Percentiles rank a stretch among this genome's conserved stretches.
Conservation (phyloP, 2,329 filamentous ascomycete genomes). For the Aspergillus ustus region DNA sequence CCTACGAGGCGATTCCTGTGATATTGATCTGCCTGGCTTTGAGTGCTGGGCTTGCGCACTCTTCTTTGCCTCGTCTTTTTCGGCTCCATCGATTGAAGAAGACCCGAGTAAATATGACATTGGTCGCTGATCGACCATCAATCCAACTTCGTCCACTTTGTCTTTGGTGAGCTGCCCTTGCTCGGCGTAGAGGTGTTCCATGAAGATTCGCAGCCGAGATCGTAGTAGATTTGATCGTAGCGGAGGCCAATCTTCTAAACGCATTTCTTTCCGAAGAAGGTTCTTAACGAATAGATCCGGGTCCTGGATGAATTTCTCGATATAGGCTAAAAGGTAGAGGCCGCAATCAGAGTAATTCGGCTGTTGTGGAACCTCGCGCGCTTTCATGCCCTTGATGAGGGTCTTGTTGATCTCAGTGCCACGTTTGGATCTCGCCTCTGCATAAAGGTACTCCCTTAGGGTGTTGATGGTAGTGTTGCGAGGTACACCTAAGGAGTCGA, state of each 20-base stretch:
- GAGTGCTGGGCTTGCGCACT: neutral
- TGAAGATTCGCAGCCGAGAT: conserved; percentile 65
- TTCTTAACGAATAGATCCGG: conserved; percentile 72
- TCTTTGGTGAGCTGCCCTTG: conserved; percentile 52
- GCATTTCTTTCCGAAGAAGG: conserved; percentile 68
- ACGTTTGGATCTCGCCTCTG: conserved; percentile 72
- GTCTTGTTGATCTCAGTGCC: conserved; percentile 51
- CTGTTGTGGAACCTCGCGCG: conserved; percentile 77
- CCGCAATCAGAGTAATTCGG: conserved; percentile 89
- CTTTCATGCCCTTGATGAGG: conserved; percentile 66
- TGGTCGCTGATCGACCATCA: conserved; percentile 35
- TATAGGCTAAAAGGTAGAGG: conserved; percentile 81
- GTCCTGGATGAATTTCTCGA: conserved; percentile 77
- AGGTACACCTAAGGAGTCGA: conserved; percentile 77
- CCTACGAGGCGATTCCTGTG: neutral
- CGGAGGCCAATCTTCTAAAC: conserved; percentile 60
- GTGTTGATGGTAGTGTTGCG: conserved; percentile 68
- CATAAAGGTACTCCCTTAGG: conserved; percentile 76
- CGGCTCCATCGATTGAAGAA: neutral
- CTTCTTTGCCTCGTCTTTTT: conserved; percentile 2
- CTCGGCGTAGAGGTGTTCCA: conserved; percentile 66
- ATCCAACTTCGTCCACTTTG: conserved; percentile 41
- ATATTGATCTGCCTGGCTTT: neutral
- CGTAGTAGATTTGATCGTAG: conserved; percentile 65
- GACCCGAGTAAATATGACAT: conserved; percentile 39